Evolutionary conservation across 192 early-diverging fungal species (phyloP), one percentile per base, ranked within the genome.

Genomic region (Oehlia diaphana): DNA sequence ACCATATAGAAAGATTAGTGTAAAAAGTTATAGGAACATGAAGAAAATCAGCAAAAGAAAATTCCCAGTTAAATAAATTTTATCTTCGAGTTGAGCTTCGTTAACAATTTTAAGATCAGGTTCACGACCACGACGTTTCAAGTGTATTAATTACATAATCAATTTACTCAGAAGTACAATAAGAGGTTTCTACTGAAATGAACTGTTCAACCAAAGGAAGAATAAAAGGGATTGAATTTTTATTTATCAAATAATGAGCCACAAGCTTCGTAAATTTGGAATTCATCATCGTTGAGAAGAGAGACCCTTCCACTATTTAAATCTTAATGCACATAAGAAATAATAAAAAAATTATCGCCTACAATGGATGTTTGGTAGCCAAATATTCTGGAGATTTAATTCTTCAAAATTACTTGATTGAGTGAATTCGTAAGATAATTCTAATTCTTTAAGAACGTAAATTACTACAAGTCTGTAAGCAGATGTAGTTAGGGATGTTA

Each of bases 281-380:
- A 82, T 58, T 49, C 79, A 7, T 65, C 83, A 58, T 87, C 83
- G 23, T 80, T 74, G 33, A 87, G 79, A 33, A 82, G 78, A n/a
- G 86, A 84, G 84, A 26, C 75, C 62, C 80, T 66, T 50, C 86
- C 86, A 47, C 74, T 75, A 42, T 42, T 12, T 63, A 26, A 26
- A 26, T 31, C 31, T 31, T 31, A 31, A 31, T 31, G 31, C 1
- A 31, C 31, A 31, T 31, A 31, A 31, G 31, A 31, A 31, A 31
- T 31, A 26, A 26, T 0, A 26, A 26, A 26, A 26, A 26, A 26
- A 26, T 26, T 31, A 31, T 31, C 31, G 16, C 33, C 63, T 63
- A 75, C 73, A 87, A 87, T 13, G 86, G 86, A 61, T 86, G 82
- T 23, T 79, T 76, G 4, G 26, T 42, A 42, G 39, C 72, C 33